phyloP scores from a whole-genome alignment of 768 basidiomycete genomes.

The Hygrophorus russula region DNA sequence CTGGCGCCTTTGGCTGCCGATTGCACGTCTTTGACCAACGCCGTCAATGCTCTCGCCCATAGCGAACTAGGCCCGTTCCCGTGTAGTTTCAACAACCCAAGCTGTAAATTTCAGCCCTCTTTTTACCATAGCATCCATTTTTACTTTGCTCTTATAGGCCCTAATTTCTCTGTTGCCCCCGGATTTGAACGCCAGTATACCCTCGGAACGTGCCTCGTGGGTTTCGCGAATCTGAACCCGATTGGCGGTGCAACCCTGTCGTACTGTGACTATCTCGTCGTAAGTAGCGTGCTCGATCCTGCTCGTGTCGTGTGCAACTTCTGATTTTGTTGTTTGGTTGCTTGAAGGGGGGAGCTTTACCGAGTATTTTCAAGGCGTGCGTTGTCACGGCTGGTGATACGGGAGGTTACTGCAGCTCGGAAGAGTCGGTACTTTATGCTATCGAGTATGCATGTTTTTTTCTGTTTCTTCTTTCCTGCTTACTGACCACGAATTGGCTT shows the following conservation, averaged over 20 bases:
- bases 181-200: slow-evolving; percentile 5
- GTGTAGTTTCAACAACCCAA: slow-evolving; percentile 5
- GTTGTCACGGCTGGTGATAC: neutral
- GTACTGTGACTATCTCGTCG: slow-evolving; percentile 6
- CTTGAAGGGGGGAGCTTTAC: neutral
- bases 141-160: slow-evolving; percentile 1
- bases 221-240: slow-evolving; percentile 3
- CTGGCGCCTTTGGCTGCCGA: slow-evolving; percentile 4
- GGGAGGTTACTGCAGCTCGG: neutral
- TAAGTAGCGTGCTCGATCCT: slow-evolving; percentile 1
- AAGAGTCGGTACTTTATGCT: neutral
- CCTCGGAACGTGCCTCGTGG: slow-evolving; percentile 5
- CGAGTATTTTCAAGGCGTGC: neutral
- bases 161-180: slow-evolving; percentile 6
- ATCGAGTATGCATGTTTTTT: neutral
- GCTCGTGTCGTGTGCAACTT: neutral
- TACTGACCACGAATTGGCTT: neutral
- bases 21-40: slow-evolving; percentile 4
- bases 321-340: neutral
- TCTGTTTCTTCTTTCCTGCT: neutral
- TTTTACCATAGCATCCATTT: neutral
- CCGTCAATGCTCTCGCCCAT: slow-evolving; percentile 6
- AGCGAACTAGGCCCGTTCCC: slow-evolving; percentile 6
- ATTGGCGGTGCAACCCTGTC: slow-evolving; percentile 1
- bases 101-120: slow-evolving; percentile 1